Evolutionary conservation across 2,329 filamentous ascomycete species (phyloP).

Genomic region (Byssothecium circinans): DNA sequence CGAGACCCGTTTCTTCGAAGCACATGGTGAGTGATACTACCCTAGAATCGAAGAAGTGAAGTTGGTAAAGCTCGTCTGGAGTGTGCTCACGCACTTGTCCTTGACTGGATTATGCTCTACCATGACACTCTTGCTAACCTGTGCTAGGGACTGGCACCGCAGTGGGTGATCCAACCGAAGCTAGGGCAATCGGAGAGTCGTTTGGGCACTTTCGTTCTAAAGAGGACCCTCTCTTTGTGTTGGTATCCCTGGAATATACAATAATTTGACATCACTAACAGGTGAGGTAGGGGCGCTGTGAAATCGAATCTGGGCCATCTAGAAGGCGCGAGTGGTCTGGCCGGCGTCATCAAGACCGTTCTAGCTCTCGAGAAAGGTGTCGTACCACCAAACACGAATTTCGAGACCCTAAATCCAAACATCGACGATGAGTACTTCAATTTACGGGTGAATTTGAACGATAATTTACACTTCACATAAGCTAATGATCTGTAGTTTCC

Average conservation of each 20-base stretch:
- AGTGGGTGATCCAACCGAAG: conserved; percentile 40
- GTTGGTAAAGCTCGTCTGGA: too few relatives aligned
- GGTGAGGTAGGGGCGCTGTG: conserved; percentile 7
- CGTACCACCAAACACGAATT: conserved; percentile 35
- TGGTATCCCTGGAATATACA: background rate
- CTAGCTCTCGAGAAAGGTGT: conserved; percentile 35
- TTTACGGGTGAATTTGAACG: background rate
- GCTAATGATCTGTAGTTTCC: conserved; percentile 10
- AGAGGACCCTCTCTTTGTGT: conserved; percentile 1
- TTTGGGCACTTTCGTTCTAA: conserved; percentile 5
- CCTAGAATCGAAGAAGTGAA: background rate
- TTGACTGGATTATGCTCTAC: too few relatives aligned
- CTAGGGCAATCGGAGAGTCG: conserved; percentile 13
- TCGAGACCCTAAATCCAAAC: conserved; percentile 33
- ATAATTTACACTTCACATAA: background rate
- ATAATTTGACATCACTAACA: background rate
- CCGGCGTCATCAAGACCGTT: conserved; percentile 28
- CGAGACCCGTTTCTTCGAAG: conserved; percentile 27
- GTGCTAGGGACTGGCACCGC: conserved; percentile 62
- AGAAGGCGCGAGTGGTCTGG: conserved; percentile 24
- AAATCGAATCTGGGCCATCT: conserved; percentile 27
- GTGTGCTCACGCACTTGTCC: too few relatives aligned
- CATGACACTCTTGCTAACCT: too few relatives aligned
- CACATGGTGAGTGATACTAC: conserved; percentile 14
- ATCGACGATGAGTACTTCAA: conserved; percentile 12